Evolutionary conservation across 257 asterid genomes (phyloP).

Genomic region (Lycium ferocissimum): DNA sequence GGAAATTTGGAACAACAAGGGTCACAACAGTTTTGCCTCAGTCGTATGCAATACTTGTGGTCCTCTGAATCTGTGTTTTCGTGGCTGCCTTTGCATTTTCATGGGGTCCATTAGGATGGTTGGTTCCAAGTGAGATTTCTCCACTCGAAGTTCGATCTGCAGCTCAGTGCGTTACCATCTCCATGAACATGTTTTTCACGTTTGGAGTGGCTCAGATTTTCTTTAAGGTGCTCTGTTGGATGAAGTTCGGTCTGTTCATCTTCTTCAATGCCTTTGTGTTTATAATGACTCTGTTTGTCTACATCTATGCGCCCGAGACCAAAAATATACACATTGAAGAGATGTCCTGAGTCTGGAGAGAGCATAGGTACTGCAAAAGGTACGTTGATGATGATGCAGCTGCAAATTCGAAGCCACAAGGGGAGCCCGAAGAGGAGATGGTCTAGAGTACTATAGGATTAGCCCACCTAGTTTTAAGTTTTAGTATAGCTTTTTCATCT

Average conservation of each 20-base stretch:
- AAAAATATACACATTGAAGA: slow-evolving; percentile 45
- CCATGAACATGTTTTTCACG: too few relatives aligned
- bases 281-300: slow-evolving; percentile 37
- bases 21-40: slow-evolving; percentile 13
- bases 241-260: slow-evolving; percentile 41
- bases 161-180: too few relatives aligned
- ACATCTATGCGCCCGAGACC: slow-evolving; percentile 29
- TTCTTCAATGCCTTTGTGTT: slow-evolving; percentile 38
- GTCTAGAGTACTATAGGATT: too few relatives aligned
- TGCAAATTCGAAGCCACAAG: neutral
- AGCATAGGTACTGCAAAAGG: neutral
- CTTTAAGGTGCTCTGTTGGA: slow-evolving; percentile 34
- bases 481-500: too few relatives aligned
- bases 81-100: slow-evolving; percentile 49
- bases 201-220: too few relatives aligned
- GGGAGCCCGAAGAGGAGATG: neutral
- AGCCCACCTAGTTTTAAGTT: too few relatives aligned
- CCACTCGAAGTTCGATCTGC: neutral
- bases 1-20: neutral
- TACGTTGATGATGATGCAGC: neutral
- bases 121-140: slow-evolving; percentile 44
- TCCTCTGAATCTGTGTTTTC: slow-evolving; percentile 33
- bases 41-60: slow-evolving; percentile 24
- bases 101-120: slow-evolving; percentile 51
- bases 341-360: neutral